Evolutionary conservation across 306 rosid species (phyloP).

Genomic region (Trifolium dubium): DNA sequence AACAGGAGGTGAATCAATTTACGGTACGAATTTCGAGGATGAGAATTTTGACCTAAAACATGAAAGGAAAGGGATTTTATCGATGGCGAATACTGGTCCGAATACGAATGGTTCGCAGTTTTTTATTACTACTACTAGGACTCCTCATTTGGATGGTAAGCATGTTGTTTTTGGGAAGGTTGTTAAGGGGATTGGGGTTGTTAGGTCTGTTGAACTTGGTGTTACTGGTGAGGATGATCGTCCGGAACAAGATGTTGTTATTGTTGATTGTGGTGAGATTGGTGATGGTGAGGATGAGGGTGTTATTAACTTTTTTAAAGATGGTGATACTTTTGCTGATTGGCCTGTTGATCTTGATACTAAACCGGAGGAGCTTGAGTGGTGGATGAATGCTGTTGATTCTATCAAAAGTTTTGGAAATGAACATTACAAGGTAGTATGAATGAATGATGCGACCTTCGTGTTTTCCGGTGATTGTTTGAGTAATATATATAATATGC

Average conservation of each 20-base stretch:
- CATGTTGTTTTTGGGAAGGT: conserved; percentile 81
- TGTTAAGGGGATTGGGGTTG: conserved; percentile 75
- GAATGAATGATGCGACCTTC: background rate
- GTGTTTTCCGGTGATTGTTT: background rate
- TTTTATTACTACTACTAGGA: conserved; percentile 58
- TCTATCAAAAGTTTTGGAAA: conserved; percentile 68
- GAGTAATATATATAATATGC: background rate
- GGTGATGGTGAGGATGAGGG: conserved; percentile 70
- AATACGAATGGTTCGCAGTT: conserved; percentile 76
- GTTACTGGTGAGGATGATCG: conserved; percentile 49
- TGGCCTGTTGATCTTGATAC: conserved; percentile 73
- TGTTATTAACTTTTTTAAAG: conserved; percentile 63
- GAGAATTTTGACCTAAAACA: conserved; percentile 76
- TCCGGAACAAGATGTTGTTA: conserved; percentile 52
- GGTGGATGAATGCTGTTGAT: conserved; percentile 78
- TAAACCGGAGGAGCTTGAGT: conserved; percentile 58
- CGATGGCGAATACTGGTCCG: conserved; percentile 75
- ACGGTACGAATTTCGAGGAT: conserved; percentile 70
- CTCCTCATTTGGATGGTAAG: conserved; percentile 77
- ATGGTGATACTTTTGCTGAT: conserved; percentile 73
- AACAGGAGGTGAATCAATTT: conserved; percentile 79
- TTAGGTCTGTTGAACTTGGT: conserved; percentile 63
- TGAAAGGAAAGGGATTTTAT: conserved; percentile 74
- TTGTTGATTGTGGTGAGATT: conserved; percentile 72
- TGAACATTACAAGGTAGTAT: conserved; percentile 63